Conservation (phyloP, 352 stramenopile species). For the Achlya hypogyna region DNA sequence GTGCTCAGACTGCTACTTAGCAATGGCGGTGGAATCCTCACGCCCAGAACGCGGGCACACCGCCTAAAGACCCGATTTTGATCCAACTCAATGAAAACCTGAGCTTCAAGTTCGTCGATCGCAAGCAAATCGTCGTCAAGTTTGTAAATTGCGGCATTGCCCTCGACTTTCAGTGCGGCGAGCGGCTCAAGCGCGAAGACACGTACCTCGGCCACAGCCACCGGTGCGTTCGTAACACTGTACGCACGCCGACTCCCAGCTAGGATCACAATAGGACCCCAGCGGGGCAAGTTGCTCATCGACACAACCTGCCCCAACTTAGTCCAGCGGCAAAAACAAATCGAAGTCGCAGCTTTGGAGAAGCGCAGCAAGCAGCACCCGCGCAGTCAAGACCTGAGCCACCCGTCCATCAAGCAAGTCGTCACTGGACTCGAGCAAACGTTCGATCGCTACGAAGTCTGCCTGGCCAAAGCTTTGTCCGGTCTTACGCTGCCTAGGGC, state of each 20-base stretch:
- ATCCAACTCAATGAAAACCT: slow-evolving; percentile 70
- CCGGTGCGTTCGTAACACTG: slow-evolving; percentile 14
- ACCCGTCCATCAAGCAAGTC: slow-evolving; percentile 50
- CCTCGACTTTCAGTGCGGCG: slow-evolving; percentile 57
- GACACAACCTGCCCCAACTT: slow-evolving; percentile 42
- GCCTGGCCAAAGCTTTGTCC: slow-evolving; percentile 1
- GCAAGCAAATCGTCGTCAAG: slow-evolving; percentile 49
- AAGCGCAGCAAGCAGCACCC: slow-evolving; percentile 73
- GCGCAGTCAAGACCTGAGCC: slow-evolving; percentile 46
- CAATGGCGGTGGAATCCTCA: slow-evolving; percentile 60
- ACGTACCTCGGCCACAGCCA: slow-evolving; percentile 59
- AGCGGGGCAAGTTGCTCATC: slow-evolving; percentile 52
- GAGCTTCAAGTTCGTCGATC: slow-evolving; percentile 55
- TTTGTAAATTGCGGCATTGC: slow-evolving; percentile 51
- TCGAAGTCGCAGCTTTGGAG: slow-evolving; percentile 49
- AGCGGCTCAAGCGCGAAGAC: slow-evolving; percentile 54
- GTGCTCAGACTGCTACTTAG: slow-evolving; percentile 19
- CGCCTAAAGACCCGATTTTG: slow-evolving; percentile 41
- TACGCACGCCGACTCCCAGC: background rate
- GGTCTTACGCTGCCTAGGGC: slow-evolving; percentile 10
- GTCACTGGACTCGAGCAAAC: slow-evolving; percentile 49
- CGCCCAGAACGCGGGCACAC: slow-evolving; percentile 47
- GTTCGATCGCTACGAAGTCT: slow-evolving; percentile 64
- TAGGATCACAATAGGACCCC: slow-evolving; percentile 28
- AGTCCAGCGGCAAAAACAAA: slow-evolving; percentile 58